A percentile compares a stretch with the other conserved stretches of the same genome.
phyloP scores from a whole-genome alignment of 192 early-diverging fungal genomes.

The Ambispora gerdemannii region DNA sequence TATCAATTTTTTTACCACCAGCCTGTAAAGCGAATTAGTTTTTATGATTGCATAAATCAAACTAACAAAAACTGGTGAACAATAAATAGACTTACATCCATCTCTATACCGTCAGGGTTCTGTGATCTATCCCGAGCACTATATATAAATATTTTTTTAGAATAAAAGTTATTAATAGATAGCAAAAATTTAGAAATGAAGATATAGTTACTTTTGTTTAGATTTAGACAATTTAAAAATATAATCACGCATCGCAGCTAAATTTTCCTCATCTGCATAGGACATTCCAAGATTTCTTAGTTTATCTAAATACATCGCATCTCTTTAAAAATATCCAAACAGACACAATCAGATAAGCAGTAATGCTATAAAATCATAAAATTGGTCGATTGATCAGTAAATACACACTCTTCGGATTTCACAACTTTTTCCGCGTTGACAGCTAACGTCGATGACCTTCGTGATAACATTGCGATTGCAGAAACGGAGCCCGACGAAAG shows the following conservation, averaged over 20 bases:
- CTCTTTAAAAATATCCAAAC: no score
- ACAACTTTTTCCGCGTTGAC: slow-evolving; percentile 31
- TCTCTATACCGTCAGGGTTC: slow-evolving; percentile 24
- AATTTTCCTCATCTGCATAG: slow-evolving; percentile 70
- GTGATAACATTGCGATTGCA: slow-evolving; percentile 9
- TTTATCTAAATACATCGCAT: slow-evolving; percentile 48
- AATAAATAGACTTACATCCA: slow-evolving; percentile 24
- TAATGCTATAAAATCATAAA: neutral
- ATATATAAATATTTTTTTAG: no score
- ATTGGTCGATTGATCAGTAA: neutral
- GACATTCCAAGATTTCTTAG: slow-evolving; percentile 70
- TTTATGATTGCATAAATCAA: neutral
- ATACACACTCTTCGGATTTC: slow-evolving; percentile 50
- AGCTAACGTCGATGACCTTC: slow-evolving; percentile 18
- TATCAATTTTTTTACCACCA: slow-evolving; percentile 44
- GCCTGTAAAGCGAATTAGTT: slow-evolving; percentile 8
- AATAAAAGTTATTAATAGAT: no score
- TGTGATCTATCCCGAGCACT: slow-evolving; percentile 32
- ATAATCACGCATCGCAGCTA: slow-evolving; percentile 69
- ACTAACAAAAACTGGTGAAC: neutral
- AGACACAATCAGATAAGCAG: neutral
- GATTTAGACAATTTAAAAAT: slow-evolving; percentile 70
- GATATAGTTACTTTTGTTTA: slow-evolving; percentile 33
- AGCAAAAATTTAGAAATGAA: no score
- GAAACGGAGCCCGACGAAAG: neutral